These are phyloP conservation scores for Nemania sp. DNA, from an alignment of 2,329 filamentous ascomycete genomes.

Conservation along the genomic window DNA sequence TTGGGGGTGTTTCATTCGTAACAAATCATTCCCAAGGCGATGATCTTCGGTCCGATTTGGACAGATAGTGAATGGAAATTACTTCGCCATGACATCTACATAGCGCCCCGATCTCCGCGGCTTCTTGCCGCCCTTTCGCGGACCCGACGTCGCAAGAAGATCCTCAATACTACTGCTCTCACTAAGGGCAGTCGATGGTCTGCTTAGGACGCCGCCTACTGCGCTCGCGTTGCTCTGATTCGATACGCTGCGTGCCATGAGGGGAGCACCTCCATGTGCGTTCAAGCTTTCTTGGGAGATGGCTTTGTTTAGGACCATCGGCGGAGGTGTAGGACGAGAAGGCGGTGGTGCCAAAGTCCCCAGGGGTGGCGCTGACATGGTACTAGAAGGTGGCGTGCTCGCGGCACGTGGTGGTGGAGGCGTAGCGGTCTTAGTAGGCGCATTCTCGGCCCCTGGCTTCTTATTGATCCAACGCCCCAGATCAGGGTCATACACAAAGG, in stretches of 20 bases:
- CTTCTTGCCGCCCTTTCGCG: constrained; percentile 70
- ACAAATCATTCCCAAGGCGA: constrained; percentile 6
- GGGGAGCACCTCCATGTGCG: constrained; percentile 39
- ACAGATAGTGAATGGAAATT: constrained; percentile 28
- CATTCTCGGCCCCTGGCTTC: constrained; percentile 72
- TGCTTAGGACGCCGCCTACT: constrained; percentile 47
- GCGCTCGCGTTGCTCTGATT: constrained; percentile 46
- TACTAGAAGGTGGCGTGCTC: constrained; percentile 55
- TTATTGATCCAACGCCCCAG: constrained; percentile 98
- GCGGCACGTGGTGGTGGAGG: constrained; percentile 76
- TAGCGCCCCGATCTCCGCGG: constrained; percentile 84
- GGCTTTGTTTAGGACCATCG: constrained; percentile 40
- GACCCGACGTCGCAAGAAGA: constrained; percentile 73
- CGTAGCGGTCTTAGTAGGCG: constrained; percentile 63
- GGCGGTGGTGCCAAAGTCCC: constrained; percentile 30
- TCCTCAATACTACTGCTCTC: constrained; percentile 96
- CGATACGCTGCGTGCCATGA: constrained; percentile 54
- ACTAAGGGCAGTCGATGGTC: constrained; percentile 81
- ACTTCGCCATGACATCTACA: constrained; percentile 92
- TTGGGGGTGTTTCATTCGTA: background rate
- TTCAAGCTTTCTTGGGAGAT: constrained; percentile 45
- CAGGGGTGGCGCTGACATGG: constrained; percentile 37
- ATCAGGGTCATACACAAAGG: constrained; percentile 93
- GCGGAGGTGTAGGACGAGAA: constrained; percentile 32
- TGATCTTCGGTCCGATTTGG: background rate